Conservation (phyloP, 257 asterid species). For the Paulownia fortunei region DNA sequence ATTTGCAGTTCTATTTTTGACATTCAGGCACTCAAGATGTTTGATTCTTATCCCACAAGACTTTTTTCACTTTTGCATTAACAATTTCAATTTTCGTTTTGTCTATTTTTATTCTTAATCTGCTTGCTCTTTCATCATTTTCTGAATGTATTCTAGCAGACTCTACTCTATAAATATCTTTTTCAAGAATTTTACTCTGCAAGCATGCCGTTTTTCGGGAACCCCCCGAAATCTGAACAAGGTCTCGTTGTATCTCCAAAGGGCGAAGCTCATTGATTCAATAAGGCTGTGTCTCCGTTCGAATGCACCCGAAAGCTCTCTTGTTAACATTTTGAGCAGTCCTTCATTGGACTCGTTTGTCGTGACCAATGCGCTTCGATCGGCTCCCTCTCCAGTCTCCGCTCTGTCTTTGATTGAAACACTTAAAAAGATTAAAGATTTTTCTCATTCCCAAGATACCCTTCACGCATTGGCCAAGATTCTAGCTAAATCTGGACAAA, state of each 20-base stretch:
- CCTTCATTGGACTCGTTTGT: conserved; percentile 83
- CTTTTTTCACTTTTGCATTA: neutral
- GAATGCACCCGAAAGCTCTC: conserved; percentile 53
- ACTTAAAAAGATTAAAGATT: conserved; percentile 62
- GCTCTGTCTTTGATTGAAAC: conserved; percentile 67
- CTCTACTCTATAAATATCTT: conserved; percentile 33
- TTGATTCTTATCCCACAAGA: conserved; percentile 36
- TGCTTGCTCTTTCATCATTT: conserved; percentile 16
- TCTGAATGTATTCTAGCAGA: conserved; percentile 44
- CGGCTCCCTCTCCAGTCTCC: conserved; percentile 81
- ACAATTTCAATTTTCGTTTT: neutral
- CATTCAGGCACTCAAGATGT: conserved; percentile 36
- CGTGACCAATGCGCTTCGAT: conserved; percentile 74
- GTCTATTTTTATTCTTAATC: neutral
- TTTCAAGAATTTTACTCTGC: conserved; percentile 39
- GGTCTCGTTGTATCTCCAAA: conserved; percentile 71
- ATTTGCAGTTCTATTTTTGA: neutral
- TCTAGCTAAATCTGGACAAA: conserved; percentile 78
- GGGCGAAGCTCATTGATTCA: conserved; percentile 85
- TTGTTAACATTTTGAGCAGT: conserved; percentile 51
- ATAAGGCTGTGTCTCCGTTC: conserved; percentile 82
- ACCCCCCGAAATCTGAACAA: conserved; percentile 53
- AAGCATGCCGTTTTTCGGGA: conserved; percentile 49
- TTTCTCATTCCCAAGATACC: conserved; percentile 74
- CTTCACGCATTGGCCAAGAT: conserved; percentile 78